Evolutionary conservation across 345 rosid species (phyloP), one percentile per base, ranked within the genome.

Genomic region (Gynandropsis gynandra): DNA sequence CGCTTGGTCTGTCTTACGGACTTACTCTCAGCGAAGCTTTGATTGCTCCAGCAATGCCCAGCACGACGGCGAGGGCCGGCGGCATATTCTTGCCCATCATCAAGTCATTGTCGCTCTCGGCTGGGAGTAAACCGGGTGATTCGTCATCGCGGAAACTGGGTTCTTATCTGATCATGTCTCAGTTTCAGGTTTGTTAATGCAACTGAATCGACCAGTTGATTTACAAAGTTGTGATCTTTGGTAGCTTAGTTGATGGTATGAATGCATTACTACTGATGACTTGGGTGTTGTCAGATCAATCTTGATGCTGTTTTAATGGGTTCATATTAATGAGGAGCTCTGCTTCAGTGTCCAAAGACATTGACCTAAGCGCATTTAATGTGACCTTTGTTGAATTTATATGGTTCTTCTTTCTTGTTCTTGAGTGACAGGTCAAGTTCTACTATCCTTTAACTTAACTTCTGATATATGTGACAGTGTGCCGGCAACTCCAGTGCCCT

Each of bases 41-140:
- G 62, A 92, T 92, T 44, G 95, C 95, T 0, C 98, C 96, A 7
- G 96, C 96, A 0, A 92, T 92, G 96, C 98, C 98, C 0, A 87
- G 96, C 50, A 85, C 98, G 7, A 92, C 95, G 8, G 97, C 98
- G 8, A 77, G 97, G 60, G 98, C 95, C 0, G 97, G 96, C 10
- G 96, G 98, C 1, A 77, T 92, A 53, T 92, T 92, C 73, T 70
- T 92, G 79, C 97, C 96, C 0, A 87, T 92, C 33, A 92, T 87
- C 18, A 80, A 87, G 64, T 85, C 95, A 0, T 50, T 92, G 51
- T 82, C 96, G 0, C 56, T 87, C 46, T 84, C 96, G 0, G 87
- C 93, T 0, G 98, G 95, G 29, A 92, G 98, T 48, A 64, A 46
- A 52, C 96, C 98, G 0, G 81, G 84, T 13, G 93, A 92, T 55